Conservation (phyloP, 108 stramenopile genomes). For the Nitzschia sp. region DNA sequence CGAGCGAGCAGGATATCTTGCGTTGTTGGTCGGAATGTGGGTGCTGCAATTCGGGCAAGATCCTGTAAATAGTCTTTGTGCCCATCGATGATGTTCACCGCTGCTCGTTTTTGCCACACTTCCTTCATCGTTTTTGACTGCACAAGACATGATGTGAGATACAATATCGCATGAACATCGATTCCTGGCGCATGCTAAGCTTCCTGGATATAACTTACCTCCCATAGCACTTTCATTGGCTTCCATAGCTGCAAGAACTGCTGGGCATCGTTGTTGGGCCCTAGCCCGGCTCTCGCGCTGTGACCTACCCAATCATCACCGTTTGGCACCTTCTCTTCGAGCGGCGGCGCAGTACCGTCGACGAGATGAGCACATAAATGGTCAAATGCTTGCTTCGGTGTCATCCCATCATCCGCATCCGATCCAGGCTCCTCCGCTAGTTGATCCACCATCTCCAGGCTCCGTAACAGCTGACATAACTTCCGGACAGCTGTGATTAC, state of each 20-base stretch:
- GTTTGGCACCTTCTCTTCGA: constrained; percentile 17
- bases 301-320: constrained; percentile 86
- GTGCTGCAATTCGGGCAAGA: constrained; percentile 72
- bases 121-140: constrained; percentile 67
- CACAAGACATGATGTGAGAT: background rate
- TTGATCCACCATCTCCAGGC: constrained; percentile 62
- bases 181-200: too few species aligned
- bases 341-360: constrained; percentile 63
- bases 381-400: constrained; percentile 72
- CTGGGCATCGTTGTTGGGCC: constrained; percentile 85
- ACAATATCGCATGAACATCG: background rate
- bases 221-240: constrained; percentile 77
- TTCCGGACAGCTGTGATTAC: constrained; percentile 80
- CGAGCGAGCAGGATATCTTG: constrained; percentile 96
- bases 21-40: constrained; percentile 81
- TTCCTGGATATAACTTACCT: constrained; percentile 77
- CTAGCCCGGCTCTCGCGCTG: constrained; percentile 74
- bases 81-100: constrained; percentile 83
- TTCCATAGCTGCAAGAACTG: constrained; percentile 78
- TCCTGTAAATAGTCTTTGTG: constrained; percentile 89
- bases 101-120: constrained; percentile 78
- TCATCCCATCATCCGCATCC: constrained; percentile 48
- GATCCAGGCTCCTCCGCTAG: constrained; percentile 62
- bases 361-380: constrained; percentile 58
- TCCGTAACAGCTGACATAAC: constrained; percentile 60